Evolutionary conservation across 2,329 filamentous ascomycete species (phyloP).

Genomic region (Pezicula carpinea): DNA sequence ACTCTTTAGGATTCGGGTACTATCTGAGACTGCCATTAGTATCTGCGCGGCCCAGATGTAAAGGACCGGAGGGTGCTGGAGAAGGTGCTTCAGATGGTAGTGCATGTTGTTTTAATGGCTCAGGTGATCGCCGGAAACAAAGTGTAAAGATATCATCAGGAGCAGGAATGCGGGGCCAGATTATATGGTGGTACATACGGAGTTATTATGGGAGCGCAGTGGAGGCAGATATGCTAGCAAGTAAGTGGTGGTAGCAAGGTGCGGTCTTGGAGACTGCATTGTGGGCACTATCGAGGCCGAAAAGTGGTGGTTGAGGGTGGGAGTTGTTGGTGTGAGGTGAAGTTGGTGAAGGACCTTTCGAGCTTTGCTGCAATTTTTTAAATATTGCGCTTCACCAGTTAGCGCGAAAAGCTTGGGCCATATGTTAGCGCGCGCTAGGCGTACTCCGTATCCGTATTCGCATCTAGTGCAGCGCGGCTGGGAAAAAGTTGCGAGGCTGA

Average conservation of each 20-base stretch:
- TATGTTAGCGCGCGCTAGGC: not conserved
- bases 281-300: too few species aligned
- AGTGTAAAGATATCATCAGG: slow-evolving; percentile 28
- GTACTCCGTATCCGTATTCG: too few species aligned
- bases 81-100: slow-evolving; percentile 63
- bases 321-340: not conserved
- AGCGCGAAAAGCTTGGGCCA: slow-evolving; percentile 2
- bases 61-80: not conserved
- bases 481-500: slow-evolving; percentile 3
- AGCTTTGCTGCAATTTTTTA: not conserved
- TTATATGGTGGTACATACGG: slow-evolving; percentile 1
- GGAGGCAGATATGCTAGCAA: not conserved
- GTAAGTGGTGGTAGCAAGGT: not conserved
- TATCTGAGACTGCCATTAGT: slow-evolving; percentile 7
- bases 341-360: not conserved
- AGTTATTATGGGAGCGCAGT: too few species aligned
- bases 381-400: not conserved
- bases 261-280: too few species aligned
- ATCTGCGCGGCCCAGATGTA: slow-evolving; percentile 15
- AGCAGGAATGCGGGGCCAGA: slow-evolving; percentile 15
- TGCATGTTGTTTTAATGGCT: slow-evolving; percentile 55
- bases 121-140: slow-evolving; percentile 31
- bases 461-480: not conserved
- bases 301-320: not conserved
- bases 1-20: not conserved